Percentiles rank a stretch among this genome's conserved stretches.
These are phyloP conservation scores for Cystobasidium sp. DNA, from an alignment of 1,284 basidiomycete species.

Conservation along the genomic window DNA sequence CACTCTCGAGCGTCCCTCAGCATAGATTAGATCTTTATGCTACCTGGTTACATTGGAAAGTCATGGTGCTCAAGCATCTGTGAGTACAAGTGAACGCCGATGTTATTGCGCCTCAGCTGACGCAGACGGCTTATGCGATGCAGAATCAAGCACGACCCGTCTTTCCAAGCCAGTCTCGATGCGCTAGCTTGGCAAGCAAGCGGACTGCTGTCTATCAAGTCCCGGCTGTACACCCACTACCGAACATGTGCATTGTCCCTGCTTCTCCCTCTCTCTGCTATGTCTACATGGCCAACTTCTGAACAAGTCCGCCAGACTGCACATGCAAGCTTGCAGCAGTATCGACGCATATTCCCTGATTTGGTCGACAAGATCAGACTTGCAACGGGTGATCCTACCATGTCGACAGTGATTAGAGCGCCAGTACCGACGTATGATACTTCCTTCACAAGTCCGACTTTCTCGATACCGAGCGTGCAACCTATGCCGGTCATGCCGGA, in stretches of 20 bases:
- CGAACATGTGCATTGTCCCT: slow-evolving; percentile 16
- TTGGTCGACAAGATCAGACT: slow-evolving; percentile 8
- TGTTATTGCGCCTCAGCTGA: not conserved
- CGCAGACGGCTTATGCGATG: not conserved
- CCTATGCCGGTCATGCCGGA: not conserved
- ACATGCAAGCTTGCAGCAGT: slow-evolving; percentile 20
- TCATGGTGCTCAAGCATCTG: slow-evolving; percentile 23
- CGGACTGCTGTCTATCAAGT: slow-evolving; percentile 21
- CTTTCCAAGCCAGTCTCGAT: slow-evolving; percentile 12
- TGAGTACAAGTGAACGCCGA: not conserved
- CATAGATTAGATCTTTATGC: slow-evolving; percentile 29
- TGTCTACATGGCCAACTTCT: not conserved
- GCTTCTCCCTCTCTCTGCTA: slow-evolving; percentile 1
- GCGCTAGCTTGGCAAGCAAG: slow-evolving; percentile 26
- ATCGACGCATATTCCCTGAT: slow-evolving; percentile 26
- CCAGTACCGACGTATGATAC: slow-evolving; percentile 2
- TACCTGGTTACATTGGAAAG: slow-evolving; percentile 26
- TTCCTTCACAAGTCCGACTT: not conserved
- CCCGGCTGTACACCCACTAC: slow-evolving; percentile 15
- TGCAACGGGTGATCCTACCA: not conserved
- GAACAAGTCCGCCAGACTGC: slow-evolving; percentile 4
- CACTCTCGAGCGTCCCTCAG: slow-evolving; percentile 18
- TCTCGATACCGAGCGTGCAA: slow-evolving; percentile 3
- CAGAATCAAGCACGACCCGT: slow-evolving; percentile 2
- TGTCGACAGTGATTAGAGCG: not conserved